A percentile compares a stretch with the other conserved stretches of the same genome.
These are phyloP conservation scores for Penicillium sp. DNA, from an alignment of 2,329 filamentous ascomycete genomes.

Conservation along the genomic window DNA sequence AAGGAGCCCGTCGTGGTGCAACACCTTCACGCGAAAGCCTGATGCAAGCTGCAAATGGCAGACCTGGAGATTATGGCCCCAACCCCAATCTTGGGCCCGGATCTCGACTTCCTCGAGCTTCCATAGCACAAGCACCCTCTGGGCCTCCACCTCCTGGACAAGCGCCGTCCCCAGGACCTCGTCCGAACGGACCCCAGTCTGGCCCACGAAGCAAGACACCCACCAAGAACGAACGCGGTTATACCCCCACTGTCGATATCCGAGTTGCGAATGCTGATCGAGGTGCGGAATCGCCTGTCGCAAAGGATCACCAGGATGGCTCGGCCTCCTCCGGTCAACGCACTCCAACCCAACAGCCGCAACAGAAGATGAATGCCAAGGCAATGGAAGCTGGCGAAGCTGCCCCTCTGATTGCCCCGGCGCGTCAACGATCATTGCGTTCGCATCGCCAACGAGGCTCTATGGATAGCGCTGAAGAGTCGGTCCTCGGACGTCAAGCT, in stretches of 20 bases:
- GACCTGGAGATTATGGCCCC: conserved; percentile 35
- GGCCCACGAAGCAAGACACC: conserved; percentile 54
- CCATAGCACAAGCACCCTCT: conserved; percentile 61
- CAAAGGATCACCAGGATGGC: conserved; percentile 46
- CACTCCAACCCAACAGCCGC: conserved; percentile 62
- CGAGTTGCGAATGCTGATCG: conserved; percentile 51
- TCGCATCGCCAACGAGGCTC: conserved; percentile 67
- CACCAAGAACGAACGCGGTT: conserved; percentile 52
- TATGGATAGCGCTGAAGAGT: conserved; percentile 70
- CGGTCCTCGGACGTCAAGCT: conserved; percentile 47
- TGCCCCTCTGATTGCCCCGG: conserved; percentile 48
- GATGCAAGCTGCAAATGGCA: conserved; percentile 28
- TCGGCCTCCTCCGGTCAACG: conserved; percentile 62
- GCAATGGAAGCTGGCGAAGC: conserved; percentile 53
- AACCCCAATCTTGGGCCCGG: conserved; percentile 43
- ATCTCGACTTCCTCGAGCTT: conserved; percentile 64
- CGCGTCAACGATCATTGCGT: conserved; percentile 57
- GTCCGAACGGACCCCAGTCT: conserved; percentile 46
- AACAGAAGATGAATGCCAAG: conserved; percentile 47
- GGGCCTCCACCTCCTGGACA: conserved; percentile 69
- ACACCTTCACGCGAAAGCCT: conserved; percentile 51
- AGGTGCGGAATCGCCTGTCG: conserved; percentile 53
- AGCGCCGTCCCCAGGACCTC: conserved; percentile 63
- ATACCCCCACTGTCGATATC: conserved; percentile 47
- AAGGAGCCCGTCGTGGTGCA: conserved; percentile 39